Evolutionary conservation across 164 flowering plant genomes (phyloP).

Genomic region (Paratinospora sagittata): DNA sequence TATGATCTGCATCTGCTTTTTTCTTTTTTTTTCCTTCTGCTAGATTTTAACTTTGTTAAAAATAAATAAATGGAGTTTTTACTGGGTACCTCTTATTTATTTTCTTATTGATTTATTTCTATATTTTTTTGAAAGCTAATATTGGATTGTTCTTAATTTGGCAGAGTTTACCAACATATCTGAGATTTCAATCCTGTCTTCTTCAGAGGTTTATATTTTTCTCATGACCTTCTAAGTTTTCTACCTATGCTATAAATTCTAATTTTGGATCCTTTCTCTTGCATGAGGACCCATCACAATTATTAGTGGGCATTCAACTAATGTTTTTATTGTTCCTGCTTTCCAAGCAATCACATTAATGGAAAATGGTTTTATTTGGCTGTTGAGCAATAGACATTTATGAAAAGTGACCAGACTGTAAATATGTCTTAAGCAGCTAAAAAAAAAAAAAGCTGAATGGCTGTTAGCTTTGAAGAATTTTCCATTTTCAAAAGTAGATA

Average conservation of each 20-base stretch:
- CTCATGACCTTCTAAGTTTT: not conserved
- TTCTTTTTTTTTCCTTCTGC: too few species aligned
- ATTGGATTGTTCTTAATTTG: not conserved
- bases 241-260: not conserved
- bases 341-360: not conserved
- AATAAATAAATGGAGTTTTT: too few species aligned
- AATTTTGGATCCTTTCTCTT: too few species aligned
- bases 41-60: too few species aligned
- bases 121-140: not conserved
- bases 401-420: not conserved
- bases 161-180: constrained; percentile 25
- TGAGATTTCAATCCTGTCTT: constrained; percentile 50
- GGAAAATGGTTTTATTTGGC: not conserved
- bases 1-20: too few species aligned
- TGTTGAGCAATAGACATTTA: not conserved
- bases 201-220: constrained; percentile 44
- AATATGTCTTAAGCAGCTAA: not conserved
- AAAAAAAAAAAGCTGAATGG: too few species aligned
- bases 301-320: not conserved
- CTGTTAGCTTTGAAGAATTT: not conserved
- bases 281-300: too few species aligned
- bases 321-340: not conserved
- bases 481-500: not conserved
- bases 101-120: not conserved
- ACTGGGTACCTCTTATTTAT: not conserved